Conservation (phyloP, 768 basidiomycete genomes). For the Ramaria sp. region DNA sequence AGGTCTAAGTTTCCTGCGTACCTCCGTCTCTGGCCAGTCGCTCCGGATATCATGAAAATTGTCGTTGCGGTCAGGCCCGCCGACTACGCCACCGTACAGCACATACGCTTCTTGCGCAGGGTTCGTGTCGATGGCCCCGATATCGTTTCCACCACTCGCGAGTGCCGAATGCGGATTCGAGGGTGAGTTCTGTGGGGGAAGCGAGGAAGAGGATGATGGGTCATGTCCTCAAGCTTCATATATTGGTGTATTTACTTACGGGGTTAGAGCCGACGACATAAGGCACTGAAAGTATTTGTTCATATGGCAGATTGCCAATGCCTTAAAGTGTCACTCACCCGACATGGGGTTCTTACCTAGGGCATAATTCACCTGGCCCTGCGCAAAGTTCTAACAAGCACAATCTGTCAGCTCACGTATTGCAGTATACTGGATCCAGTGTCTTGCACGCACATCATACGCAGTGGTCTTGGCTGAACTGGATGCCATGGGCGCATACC, state of each 20-base stretch:
- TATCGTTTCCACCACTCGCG: constrained; percentile 73
- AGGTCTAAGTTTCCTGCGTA: constrained; percentile 19
- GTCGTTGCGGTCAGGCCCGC: constrained; percentile 72
- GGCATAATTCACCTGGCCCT: constrained; percentile 67
- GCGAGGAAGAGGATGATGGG: background rate
- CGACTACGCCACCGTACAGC: constrained; percentile 80
- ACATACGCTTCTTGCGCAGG: constrained; percentile 66
- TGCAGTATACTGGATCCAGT: background rate
- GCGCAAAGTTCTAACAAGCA: constrained; percentile 49
- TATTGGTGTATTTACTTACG: background rate
- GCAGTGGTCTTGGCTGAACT: constrained; percentile 40
- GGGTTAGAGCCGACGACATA: constrained; percentile 87
- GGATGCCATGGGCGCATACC: constrained; percentile 68
- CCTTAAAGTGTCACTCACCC: constrained; percentile 31
- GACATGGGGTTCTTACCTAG: constrained; percentile 89
- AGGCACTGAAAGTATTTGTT: constrained; percentile 34
- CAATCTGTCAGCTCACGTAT: constrained; percentile 6
- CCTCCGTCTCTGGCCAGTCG: constrained; percentile 87
- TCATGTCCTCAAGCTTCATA: no score
- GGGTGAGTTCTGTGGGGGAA: constrained; percentile 70
- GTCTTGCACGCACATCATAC: constrained; percentile 41
- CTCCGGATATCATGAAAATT: constrained; percentile 75
- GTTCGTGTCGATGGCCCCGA: constrained; percentile 55
- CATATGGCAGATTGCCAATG: background rate
- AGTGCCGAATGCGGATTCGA: constrained; percentile 84